Evolutionary conservation across 257 asterid genomes (phyloP), one percentile per base, ranked within the genome.

Genomic region (Ilex asprella): DNA sequence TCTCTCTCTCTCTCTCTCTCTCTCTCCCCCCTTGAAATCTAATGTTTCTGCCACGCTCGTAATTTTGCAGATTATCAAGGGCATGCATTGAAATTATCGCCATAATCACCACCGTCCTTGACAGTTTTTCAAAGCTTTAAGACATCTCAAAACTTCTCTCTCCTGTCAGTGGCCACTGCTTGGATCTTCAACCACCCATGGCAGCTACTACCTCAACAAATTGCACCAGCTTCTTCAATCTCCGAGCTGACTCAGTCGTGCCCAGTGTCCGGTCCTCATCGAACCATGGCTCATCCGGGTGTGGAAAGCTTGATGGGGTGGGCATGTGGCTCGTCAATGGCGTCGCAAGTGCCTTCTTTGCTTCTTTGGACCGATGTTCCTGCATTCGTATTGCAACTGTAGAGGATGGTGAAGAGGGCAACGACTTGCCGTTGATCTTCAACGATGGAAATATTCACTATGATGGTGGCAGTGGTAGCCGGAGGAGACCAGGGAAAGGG

Each of bases 241-340:
- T 53, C 5, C 61, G 62, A 52, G 39, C 76, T 71, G 35, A 43
- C 56, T 43, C 81, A 59, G 60, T 71, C 43, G 64, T 59, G 16
- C 56, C 72, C 53, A 76, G 67, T 53, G 70, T 43, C 58, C 82
- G 81, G 68, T 74, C 82, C 5, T 61, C 71, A 13, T 39, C 70
- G 56, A 39, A 14, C 56, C 69, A 55, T 29, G 60, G 12, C 16
- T 14, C 66, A 6, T 12, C 57, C 1, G 74, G 79, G 14, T 66
- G 86, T 57, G 60, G 85, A 21, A 88, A 76, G 58, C 71, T 88
- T 60, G 95, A 88, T 47, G 88, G 92, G 8, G 75, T 82, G 49
- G 88, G 88, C 30, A 88, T 73, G 84, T 83, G 96, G 96, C 55
- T 88, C 52, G 44, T 84, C 51, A 83, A 86, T 67, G 84, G 96